Percentiles rank a stretch among this genome's conserved stretches.
These are phyloP conservation scores for Dipodascus albidus DNA, from an alignment of 805 yeast genomes.

Conservation along the genomic window DNA sequence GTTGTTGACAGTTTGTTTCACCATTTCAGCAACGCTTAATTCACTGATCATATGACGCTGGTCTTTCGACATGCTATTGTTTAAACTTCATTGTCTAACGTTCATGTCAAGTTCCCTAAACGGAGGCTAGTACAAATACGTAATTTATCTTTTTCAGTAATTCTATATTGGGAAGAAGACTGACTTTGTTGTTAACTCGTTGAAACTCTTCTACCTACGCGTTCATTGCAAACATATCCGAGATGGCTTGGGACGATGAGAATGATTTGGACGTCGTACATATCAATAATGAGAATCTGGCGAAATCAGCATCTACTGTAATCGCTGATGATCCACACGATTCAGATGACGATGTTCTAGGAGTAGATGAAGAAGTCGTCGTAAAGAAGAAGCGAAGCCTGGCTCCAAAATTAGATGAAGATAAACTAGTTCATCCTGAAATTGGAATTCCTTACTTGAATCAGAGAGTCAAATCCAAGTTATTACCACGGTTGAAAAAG, in stretches of 20 bases:
- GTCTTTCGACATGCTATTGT: too few species aligned
- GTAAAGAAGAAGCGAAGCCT: conserved; percentile 20
- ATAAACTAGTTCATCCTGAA: conserved; percentile 36
- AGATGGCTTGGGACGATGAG: background rate
- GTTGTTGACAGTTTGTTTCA: too few species aligned
- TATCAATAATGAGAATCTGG: background rate
- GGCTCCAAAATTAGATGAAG: conserved; percentile 39
- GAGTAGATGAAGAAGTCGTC: conserved; percentile 22
- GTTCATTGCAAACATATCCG: background rate
- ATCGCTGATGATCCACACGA: background rate
- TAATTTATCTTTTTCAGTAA: too few species aligned
- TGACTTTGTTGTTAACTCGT: too few species aligned
- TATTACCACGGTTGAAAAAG: conserved; percentile 19
- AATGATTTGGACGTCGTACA: background rate
- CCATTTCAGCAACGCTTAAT: too few species aligned
- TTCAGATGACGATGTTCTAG: conserved; percentile 9
- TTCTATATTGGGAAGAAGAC: too few species aligned
- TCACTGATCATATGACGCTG: too few species aligned
- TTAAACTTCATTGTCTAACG: too few species aligned
- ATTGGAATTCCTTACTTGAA: conserved; percentile 45
- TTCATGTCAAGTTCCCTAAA: too few species aligned
- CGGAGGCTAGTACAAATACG: too few species aligned
- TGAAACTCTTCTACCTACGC: background rate
- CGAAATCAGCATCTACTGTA: too few species aligned
- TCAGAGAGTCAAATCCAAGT: conserved; percentile 17